phyloP scores from a whole-genome alignment of 768 basidiomycete species.

The Russula dissimulans region DNA sequence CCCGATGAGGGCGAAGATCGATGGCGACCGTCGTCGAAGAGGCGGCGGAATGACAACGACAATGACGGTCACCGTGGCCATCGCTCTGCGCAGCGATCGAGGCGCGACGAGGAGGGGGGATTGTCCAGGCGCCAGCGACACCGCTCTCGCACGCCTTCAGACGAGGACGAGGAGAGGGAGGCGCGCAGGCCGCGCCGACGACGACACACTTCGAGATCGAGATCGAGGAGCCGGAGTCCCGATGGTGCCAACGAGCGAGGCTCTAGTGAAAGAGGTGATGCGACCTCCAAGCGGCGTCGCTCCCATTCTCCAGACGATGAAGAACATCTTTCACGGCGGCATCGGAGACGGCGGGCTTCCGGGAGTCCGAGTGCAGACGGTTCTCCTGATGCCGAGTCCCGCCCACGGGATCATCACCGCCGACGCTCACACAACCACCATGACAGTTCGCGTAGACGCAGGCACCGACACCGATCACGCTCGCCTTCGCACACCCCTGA shows the following conservation, averaged over 20 bases:
- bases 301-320: constrained; percentile 10
- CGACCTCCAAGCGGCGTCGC: constrained; percentile 7
- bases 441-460: not conserved
- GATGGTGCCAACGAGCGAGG: not conserved
- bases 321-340: not conserved
- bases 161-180: constrained; percentile 15
- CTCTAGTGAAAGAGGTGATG: not conserved
- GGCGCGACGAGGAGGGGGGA: constrained; percentile 15
- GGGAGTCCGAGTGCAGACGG: not conserved
- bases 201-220: not conserved
- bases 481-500: constrained; percentile 23
- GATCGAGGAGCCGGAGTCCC: constrained; percentile 1
- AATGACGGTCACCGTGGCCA: constrained; percentile 27
- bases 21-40: constrained; percentile 28
- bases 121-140: constrained; percentile 21
- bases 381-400: not conserved
- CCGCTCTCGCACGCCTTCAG: constrained; percentile 22
- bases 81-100: constrained; percentile 23
- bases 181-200: not conserved
- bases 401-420: not conserved
- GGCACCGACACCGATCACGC: constrained; percentile 14
- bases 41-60: constrained; percentile 34
- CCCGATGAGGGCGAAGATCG: constrained; percentile 29
- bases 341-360: constrained; percentile 1
- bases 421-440: not conserved